A percentile compares a stretch with the other conserved stretches of the same genome.
Evolutionary conservation across 2,329 filamentous ascomycete genomes (phyloP).

Genomic region (Paecilomyces fulvus): DNA sequence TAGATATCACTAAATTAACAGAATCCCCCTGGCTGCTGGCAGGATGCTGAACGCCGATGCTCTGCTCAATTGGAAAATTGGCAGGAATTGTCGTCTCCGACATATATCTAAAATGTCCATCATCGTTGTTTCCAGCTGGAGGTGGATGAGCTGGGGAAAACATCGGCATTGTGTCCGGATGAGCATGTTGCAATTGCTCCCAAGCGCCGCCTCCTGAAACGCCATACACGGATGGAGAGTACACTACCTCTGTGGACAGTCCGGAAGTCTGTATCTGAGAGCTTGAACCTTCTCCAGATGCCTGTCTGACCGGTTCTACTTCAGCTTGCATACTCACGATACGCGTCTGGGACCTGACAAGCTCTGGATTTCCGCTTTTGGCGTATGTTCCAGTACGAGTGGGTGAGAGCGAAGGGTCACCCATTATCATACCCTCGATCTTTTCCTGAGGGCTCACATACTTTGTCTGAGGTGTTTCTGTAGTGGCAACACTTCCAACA

Average conservation of each 20-base stretch:
- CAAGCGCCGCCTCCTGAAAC: neutral
- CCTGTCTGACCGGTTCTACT: neutral
- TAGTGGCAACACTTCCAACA: neutral
- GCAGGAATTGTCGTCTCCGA: neutral
- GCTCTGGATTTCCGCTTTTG: slow-evolving; percentile 3
- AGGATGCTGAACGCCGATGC: neutral
- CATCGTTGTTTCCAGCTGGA: neutral
- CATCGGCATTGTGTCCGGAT: slow-evolving; percentile 2
- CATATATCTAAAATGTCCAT: neutral
- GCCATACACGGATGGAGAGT: neutral
- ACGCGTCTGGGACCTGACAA: slow-evolving; percentile 1
- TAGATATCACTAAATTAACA: neutral
- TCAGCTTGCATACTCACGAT: slow-evolving; percentile 8
- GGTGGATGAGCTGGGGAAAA: neutral
- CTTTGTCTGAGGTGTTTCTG: neutral
- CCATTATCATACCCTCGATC: slow-evolving; percentile 8
- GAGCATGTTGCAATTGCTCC: slow-evolving; percentile 1
- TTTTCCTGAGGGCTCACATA: neutral
- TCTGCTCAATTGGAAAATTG: neutral
- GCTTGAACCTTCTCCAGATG: neutral
- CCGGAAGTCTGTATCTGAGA: neutral
- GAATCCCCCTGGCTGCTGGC: neutral
- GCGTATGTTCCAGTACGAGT: slow-evolving; percentile 7
- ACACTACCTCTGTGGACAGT: neutral
- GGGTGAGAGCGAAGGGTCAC: slow-evolving; percentile 4